Conservation (phyloP, 306 rosid genomes). For the Parietaria judaica region DNA sequence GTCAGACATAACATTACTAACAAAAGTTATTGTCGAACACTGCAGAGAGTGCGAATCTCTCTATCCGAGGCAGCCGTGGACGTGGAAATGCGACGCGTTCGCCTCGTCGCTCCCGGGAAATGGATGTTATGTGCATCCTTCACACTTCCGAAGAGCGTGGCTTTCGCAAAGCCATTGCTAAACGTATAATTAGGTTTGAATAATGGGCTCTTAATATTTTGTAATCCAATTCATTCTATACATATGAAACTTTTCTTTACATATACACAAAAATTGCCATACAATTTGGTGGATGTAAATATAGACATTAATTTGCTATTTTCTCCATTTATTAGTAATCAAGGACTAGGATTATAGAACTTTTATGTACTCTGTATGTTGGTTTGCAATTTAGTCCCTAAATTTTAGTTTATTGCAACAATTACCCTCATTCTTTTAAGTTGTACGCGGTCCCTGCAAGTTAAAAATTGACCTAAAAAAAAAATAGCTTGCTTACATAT, state of each 20-base stretch:
- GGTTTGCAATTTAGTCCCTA: too few species aligned
- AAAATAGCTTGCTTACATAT: too few species aligned
- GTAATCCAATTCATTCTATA: neutral
- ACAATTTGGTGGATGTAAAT: too few species aligned
- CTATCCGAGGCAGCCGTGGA: conserved; percentile 67
- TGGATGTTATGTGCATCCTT: conserved; percentile 96
- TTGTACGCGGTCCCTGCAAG: too few species aligned
- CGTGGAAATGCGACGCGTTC: conserved; percentile 70
- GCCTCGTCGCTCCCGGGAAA: conserved; percentile 90
- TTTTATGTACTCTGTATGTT: too few species aligned
- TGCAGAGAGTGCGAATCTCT: conserved; percentile 78
- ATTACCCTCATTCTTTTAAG: too few species aligned
- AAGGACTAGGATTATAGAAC: too few species aligned
- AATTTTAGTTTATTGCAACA: too few species aligned
- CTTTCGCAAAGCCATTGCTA: conserved; percentile 41
- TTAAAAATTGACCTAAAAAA: too few species aligned
- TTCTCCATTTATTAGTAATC: too few species aligned
- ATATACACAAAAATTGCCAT: neutral
- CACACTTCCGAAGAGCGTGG: conserved; percentile 69
- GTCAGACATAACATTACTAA: neutral
- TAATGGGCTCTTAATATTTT: neutral
- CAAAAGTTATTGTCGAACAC: neutral
- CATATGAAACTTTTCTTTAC: too few species aligned
- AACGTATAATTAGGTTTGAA: conserved; percentile 13
- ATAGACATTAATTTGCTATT: too few species aligned